Percentiles rank a stretch among this genome's conserved stretches.
These are phyloP conservation scores for Hypomontagnella submonticulosa DNA, from an alignment of 495 filamentous ascomycete genomes.

Conservation along the genomic window DNA sequence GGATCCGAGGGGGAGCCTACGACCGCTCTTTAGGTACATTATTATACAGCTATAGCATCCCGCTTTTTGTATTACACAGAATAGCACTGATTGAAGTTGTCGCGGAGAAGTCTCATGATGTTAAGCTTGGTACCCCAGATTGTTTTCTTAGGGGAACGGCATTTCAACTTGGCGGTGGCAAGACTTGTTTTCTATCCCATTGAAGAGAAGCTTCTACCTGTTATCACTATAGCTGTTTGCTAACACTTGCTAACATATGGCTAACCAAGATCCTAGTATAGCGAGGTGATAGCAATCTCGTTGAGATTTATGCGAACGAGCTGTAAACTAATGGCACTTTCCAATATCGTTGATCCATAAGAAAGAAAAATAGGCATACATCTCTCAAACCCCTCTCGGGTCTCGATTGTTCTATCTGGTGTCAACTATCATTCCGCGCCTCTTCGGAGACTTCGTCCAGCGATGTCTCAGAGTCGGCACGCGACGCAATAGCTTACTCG, in stretches of 20 bases:
- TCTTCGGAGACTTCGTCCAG: constrained; percentile 7
- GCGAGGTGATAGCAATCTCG: constrained; percentile 25
- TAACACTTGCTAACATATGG: no score
- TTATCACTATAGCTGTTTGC: no score
- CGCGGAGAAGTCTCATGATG: constrained; percentile 24
- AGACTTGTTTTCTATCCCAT: neutral
- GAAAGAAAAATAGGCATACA: no score
- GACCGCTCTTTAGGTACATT: constrained; percentile 18
- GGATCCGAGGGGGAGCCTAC: constrained; percentile 16
- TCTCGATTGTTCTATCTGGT: no score
- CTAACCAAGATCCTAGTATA: constrained; percentile 1
- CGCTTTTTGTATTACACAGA: constrained; percentile 10
- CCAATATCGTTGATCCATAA: no score
- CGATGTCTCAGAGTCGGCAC: constrained; percentile 11
- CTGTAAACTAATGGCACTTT: neutral
- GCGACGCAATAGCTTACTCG: constrained; percentile 11
- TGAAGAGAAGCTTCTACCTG: no score
- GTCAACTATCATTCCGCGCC: no score
- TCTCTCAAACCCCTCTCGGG: no score
- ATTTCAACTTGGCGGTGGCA: constrained; percentile 39
- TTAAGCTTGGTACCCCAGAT: constrained; percentile 35
- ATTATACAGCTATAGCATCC: constrained; percentile 21
- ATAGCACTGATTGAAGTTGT: constrained; percentile 25
- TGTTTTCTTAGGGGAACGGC: constrained; percentile 25
- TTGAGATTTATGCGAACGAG: constrained; percentile 29